phyloP scores from a whole-genome alignment of 345 rosid genomes.

The Eucalyptus leucophloia region DNA sequence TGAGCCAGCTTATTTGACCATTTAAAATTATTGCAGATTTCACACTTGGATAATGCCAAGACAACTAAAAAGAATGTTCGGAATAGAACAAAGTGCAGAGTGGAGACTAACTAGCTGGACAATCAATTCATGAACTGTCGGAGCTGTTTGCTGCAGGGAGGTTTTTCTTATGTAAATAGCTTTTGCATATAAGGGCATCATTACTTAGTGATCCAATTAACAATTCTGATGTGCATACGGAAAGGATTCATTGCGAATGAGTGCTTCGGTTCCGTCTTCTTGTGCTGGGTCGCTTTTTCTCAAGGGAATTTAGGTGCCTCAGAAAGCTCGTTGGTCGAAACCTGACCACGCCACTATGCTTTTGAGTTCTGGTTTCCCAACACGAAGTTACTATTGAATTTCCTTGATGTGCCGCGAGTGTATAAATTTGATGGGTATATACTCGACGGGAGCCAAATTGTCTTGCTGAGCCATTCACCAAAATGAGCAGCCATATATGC shows the following conservation, averaged over 20 bases:
- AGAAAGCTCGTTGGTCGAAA: background rate
- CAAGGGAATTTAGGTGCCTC: background rate
- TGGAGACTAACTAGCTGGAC: background rate
- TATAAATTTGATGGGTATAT: background rate
- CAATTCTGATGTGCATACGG: background rate
- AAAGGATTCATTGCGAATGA: background rate
- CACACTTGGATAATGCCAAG: slow-evolving; percentile 37
- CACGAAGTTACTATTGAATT: background rate
- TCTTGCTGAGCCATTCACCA: background rate
- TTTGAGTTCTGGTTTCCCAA: background rate
- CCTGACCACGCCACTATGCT: background rate
- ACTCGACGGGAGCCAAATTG: background rate
- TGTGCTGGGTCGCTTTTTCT: background rate
- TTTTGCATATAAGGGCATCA: background rate
- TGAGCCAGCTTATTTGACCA: background rate
- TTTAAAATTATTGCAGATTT: slow-evolving; percentile 24
- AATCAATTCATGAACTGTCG: background rate
- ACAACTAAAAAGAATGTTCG: slow-evolving; percentile 18
- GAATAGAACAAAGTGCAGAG: background rate
- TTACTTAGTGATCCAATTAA: background rate
- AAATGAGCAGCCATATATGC: background rate
- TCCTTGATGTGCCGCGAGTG: background rate
- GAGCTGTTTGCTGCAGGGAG: background rate
- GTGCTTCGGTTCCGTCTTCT: background rate
- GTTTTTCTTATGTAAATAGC: background rate